Evolutionary conservation across 176 grass and related monocot species (phyloP), one percentile per base, ranked within the genome.

Genomic region (Musa itinerans): DNA sequence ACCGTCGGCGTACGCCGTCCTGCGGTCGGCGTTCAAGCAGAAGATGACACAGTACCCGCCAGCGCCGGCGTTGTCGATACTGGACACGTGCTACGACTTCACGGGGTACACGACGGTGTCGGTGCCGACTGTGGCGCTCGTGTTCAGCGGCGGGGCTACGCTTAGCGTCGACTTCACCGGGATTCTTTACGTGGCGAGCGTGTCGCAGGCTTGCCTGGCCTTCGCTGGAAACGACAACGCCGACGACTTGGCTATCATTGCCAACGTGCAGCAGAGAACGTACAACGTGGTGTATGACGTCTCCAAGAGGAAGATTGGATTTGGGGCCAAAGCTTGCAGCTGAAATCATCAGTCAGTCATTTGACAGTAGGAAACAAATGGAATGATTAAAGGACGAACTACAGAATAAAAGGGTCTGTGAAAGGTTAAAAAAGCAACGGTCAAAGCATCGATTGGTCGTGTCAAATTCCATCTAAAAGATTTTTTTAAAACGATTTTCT

Each of bases 71-170:
- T 51, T 87, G 55, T 90, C 88, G 50, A 91, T 93, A 85, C 84
- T 93, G 7, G 88, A 93, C 84, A 93, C 88, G 24, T 98, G 94
- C 80, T 98, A 89, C 80, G 77, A 98, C 87, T 91, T 98, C 56
- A 98, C 83, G 1, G 84, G 80, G 0, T 20, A 82, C 53, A 8
- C 0, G 10, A 89, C 1, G 55, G 86, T 89, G 86, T 34, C 25
- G 22, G 78, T 98, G 74, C 90, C 94, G 69, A 59, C 62, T 26
- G 81, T 93, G 79, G 51, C 63, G 75, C 83, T 98, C 50, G 78
- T 85, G 70, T 91, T 98, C 80, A 59, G 65, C 12, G 77, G 83
- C 62, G 84, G 84, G 61, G 24, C 88, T 65, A 50, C 75, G 16
- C 22, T 98, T n/a, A 16, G 17, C n/a, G 77, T 91, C 26, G 78